Evolutionary conservation across 805 yeast species (phyloP), one percentile per base, ranked within the genome.

Genomic region (Kodamaea restingae): DNA sequence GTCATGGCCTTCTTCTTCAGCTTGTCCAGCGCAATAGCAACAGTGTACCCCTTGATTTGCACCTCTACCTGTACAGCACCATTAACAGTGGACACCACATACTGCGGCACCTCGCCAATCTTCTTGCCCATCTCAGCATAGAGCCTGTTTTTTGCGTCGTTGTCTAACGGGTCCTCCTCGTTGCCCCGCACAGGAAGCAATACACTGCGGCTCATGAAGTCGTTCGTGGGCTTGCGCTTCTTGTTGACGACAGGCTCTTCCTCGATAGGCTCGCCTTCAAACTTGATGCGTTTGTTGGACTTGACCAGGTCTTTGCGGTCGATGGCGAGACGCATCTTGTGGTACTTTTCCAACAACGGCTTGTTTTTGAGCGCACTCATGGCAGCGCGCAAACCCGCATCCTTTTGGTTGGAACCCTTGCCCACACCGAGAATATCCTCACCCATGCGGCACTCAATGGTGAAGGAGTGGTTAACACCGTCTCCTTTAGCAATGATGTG

Each of bases 351-450:
- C 34, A 88, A 66, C 21, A 77, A 41, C 0, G 64, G 65, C 31
- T 73, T 74, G 45, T 86, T 78, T 8, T 64, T 60, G 33, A 91
- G 63, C 0, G 91, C 96, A 37, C 70, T 66, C 80, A 81, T 82
- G 0, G 98, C 98, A 0, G 97, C 96, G 40, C 82, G 67, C 15
- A 77, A 59, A 0, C 96, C 93, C 0, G 97, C 98, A 20, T 78
- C 81, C 56, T 84, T 85, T 3, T 71, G 65, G 45, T 77, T 81
- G 17, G 74, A 69, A 2, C 86, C 98, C 5, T 60, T 64, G 4
- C 96, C 98, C 3, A 58, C 61, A 0, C 95, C 96, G 17, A 91
- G 52, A 3, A 76, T 65, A 15, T 81, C 88, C 40, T 73, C 77
- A 2, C 73, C 79, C 56, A 88, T 76, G 29, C 65, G 53, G 49